A percentile compares a stretch with the other conserved stretches of the same genome.
Evolutionary conservation across 169 alveolate genomes (phyloP).

Genomic region (Babesia bovis): DNA sequence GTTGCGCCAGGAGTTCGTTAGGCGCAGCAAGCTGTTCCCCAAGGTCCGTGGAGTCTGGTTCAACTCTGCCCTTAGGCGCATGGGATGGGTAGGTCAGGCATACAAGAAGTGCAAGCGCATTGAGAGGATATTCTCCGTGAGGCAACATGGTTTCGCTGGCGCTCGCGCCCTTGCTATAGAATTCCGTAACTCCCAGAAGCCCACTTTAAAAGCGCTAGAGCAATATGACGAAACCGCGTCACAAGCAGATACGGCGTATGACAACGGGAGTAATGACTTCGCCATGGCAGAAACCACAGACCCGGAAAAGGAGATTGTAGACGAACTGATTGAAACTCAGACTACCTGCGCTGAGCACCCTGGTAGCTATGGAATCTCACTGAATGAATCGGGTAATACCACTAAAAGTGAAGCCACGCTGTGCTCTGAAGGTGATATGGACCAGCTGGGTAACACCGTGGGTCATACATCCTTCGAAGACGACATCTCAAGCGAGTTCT

Average conservation of each 20-base stretch:
- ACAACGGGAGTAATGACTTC: conserved; percentile 15
- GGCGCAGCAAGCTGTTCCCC: conserved; percentile 75
- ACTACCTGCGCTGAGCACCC: neutral
- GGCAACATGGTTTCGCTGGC: conserved; percentile 80
- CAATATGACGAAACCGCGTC: conserved; percentile 2
- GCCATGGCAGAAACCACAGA: conserved; percentile 12
- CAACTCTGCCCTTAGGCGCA: conserved; percentile 79
- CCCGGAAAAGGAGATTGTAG: neutral
- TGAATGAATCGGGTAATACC: neutral
- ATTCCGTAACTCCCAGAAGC: conserved; percentile 81
- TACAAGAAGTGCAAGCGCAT: conserved; percentile 80
- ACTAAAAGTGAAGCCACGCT: neutral
- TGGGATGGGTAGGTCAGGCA: conserved; percentile 86
- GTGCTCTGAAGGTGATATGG: neutral
- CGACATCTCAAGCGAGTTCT: neutral
- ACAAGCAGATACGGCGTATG: conserved; percentile 18
- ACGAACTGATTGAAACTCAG: neutral
- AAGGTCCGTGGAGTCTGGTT: conserved; percentile 82
- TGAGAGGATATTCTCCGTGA: conserved; percentile 78
- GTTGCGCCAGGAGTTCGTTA: conserved; percentile 71
- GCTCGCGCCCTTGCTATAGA: conserved; percentile 78
- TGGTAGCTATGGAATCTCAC: neutral
- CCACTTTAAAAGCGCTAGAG: conserved; percentile 27
- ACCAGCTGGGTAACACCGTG: neutral
- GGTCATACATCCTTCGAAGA: conserved; percentile 21